Base-by-base conservation (phyloP, 1,139 yeast species). In the Hansenula lynferdii region DNA sequence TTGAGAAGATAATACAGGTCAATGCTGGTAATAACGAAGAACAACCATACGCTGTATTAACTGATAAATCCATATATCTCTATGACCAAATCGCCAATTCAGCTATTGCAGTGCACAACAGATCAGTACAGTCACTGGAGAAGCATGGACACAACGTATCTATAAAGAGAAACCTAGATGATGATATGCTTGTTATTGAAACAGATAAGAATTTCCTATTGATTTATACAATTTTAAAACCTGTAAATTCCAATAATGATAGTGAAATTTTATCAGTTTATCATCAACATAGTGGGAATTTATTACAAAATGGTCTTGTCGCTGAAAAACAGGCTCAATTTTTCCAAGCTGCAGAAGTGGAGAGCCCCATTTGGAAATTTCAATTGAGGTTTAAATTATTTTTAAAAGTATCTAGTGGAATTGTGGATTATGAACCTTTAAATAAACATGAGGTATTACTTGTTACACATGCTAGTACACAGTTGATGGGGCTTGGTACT, bases 241-340 rank as follows among this genome's bases (percentile, higher is more conserved):
- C 41, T 4, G 38, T 38, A 14, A 33, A 37, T 17, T 23, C 39
- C 3, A 48, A 42, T 14, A 38, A 46, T 16, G 65, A 64, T 37
- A 63, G 60, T 33, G 78, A 72, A 42, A 44, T 67, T 6, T 50
- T 72, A 15, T 58, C 66, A 0, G 66, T 72, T 0, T 72, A 65
- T 28, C 59, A 51, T 28, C 49, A 42, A 15, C 62, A 51, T 25
- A 42, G 54, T 17, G 68, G 69, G 1, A 62, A 56, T 38, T 43
- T 72, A 10, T 54, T 73, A 18, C 80, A 74, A 46, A 72, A 70
- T 49, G 79, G 78, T 0, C 59, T 60, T 23, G 70, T 72, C 1
- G 44, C 64, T 19, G 56, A 57, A 25, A 60, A 55, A 28, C 62
- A 58, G 19, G 47, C 45, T 30, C 48, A 60, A 7, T 53, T 64